These are phyloP conservation scores for Apiospora malaysiana DNA, from an alignment of 2,329 filamentous ascomycete species.

Conservation along the genomic window DNA sequence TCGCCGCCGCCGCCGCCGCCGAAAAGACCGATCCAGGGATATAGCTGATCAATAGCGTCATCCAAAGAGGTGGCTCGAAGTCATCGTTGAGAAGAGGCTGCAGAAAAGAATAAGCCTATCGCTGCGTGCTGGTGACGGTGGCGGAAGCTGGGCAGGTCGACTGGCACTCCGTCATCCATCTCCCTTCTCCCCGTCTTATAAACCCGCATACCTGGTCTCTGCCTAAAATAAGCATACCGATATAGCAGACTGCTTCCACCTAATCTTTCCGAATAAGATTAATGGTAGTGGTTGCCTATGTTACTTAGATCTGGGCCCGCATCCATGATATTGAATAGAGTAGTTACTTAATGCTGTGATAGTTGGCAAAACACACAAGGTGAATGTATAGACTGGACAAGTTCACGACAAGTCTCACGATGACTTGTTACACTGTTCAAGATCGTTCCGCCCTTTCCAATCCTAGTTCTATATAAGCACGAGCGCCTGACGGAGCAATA, in stretches of 20 bases:
- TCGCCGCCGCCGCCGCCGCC: too few relatives aligned
- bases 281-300: too few relatives aligned
- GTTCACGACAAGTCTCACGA: not conserved
- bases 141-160: not conserved
- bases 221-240: too few relatives aligned
- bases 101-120: not conserved
- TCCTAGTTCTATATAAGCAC: not conserved
- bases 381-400: not conserved
- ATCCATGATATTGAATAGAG: not conserved
- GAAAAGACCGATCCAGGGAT: not conserved
- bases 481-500: not conserved
- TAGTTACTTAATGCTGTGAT: not conserved
- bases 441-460: too few relatives aligned
- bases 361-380: not conserved
- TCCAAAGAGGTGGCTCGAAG: not conserved
- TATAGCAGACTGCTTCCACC: too few relatives aligned
- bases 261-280: too few relatives aligned
- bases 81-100: not conserved
- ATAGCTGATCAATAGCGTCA: not conserved
- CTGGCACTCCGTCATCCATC: too few relatives aligned
- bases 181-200: too few relatives aligned
- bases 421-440: not conserved
- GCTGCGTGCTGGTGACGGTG: not conserved
- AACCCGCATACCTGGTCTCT: too few relatives aligned
- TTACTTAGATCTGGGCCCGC: not conserved